These are phyloP conservation scores for Microbotryomycetes sp. DNA, from an alignment of 1,284 basidiomycete species.

Conservation along the genomic window DNA sequence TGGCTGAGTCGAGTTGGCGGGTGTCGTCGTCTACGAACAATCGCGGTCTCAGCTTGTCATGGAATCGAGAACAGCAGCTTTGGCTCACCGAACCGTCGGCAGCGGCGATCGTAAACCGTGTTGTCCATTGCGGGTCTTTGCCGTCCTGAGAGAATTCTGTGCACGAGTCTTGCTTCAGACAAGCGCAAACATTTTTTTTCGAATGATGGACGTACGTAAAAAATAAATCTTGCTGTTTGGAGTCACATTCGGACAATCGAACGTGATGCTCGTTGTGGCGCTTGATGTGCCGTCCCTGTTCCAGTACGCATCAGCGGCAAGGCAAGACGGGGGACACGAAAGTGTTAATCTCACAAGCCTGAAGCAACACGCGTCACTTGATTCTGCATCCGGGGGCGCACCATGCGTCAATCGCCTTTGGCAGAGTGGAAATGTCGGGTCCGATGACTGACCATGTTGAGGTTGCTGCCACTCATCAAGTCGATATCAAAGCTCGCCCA, in stretches of 20 bases:
- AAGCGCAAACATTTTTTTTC: too few species aligned
- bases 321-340: not conserved
- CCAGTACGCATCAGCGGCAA: not conserved
- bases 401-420: too few species aligned
- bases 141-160: conserved; percentile 19
- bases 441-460: not conserved
- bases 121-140: conserved; percentile 58
- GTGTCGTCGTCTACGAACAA: not conserved
- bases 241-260: conserved; percentile 66
- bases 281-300: conserved; percentile 24
- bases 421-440: too few species aligned
- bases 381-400: too few species aligned
- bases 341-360: not conserved
- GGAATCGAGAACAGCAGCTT: not conserved
- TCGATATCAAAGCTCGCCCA: not conserved
- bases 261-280: conserved; percentile 43
- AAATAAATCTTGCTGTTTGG: conserved; percentile 68
- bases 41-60: not conserved
- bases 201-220: conserved; percentile 56
- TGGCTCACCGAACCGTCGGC: conserved; percentile 42
- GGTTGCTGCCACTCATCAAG: not conserved
- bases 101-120: conserved; percentile 67
- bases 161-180: not conserved
- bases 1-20: conserved; percentile 49
- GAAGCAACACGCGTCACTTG: not conserved